Evolutionary conservation across 2,329 filamentous ascomycete species (phyloP).

Genomic region (Chrysoporthe austroafricana): DNA sequence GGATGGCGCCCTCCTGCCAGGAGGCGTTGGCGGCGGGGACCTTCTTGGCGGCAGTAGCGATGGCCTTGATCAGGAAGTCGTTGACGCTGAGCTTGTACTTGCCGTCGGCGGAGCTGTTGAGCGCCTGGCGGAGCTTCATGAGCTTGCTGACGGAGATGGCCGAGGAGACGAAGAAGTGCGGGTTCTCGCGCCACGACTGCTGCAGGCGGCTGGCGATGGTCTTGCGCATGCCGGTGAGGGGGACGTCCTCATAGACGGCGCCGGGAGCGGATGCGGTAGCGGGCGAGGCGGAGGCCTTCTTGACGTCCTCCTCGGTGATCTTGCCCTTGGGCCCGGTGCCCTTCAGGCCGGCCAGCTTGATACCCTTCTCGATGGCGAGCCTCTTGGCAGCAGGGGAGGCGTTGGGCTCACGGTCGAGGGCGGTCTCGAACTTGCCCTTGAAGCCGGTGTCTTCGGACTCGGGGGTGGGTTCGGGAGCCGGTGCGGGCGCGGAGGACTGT

Average conservation of each 20-base stretch:
- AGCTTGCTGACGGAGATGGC: constrained; percentile 93
- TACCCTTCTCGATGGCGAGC: constrained; percentile 82
- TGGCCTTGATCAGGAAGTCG: constrained; percentile 98
- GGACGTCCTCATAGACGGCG: constrained; percentile 79
- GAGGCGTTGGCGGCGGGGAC: constrained; percentile 95
- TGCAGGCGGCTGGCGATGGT: constrained; percentile 90
- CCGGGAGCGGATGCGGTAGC: constrained; percentile 55
- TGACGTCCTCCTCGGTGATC: constrained; percentile 90
- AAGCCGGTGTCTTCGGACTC: constrained; percentile 71
- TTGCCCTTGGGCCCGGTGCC: constrained; percentile 83
- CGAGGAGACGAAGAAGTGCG: constrained; percentile 96
- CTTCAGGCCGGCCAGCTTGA: constrained; percentile 79
- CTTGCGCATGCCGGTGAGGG: constrained; percentile 94
- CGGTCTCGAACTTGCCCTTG: constrained; percentile 77
- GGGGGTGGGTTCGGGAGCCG: constrained; percentile 55
- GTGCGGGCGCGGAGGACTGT: constrained; percentile 57
- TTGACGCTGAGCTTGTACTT: constrained; percentile 99
- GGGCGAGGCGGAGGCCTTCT: constrained; percentile 70
- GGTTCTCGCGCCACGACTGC: constrained; percentile 90
- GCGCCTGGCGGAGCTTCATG: constrained; percentile 89
- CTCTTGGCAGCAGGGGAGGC: constrained; percentile 75
- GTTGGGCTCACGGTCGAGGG: constrained; percentile 80
- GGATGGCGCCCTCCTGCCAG: constrained; percentile 89
- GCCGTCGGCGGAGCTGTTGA: constrained; percentile 87
- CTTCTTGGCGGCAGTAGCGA: constrained; percentile 85